A percentile compares a stretch with the other conserved stretches of the same genome.
phyloP scores from a whole-genome alignment of 2,329 filamentous ascomycete species.

The Aspergillus sojae region DNA sequence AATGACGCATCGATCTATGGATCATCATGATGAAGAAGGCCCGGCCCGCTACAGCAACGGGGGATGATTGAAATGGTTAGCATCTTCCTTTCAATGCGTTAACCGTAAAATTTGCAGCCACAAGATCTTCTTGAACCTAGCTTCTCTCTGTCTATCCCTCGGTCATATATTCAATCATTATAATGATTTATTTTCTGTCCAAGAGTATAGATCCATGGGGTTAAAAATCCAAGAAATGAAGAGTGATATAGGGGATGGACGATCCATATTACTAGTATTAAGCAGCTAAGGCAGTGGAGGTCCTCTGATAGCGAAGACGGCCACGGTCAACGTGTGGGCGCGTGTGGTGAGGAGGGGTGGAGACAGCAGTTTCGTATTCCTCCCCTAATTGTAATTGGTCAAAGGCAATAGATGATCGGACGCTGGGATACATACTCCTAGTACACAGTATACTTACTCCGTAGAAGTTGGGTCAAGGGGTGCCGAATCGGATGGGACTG shows the following conservation, averaged over 20 bases:
- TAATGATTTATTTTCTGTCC: no score
- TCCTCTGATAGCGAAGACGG: background rate
- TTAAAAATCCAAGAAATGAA: background rate
- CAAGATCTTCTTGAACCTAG: background rate
- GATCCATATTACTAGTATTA: no score
- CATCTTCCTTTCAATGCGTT: background rate
- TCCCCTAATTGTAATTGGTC: background rate
- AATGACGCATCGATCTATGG: slow-evolving; percentile 3
- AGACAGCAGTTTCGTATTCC: background rate
- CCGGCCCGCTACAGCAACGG: slow-evolving; percentile 19
- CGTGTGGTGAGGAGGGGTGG: background rate
- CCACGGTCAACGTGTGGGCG: no score
- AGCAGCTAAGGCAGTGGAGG: background rate
- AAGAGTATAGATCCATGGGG: no score
- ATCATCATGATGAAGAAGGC: slow-evolving; percentile 13
- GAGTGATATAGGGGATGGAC: background rate
- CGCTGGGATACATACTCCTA: background rate
- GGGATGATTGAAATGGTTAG: background rate
- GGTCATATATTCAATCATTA: no score
- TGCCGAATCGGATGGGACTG: background rate
- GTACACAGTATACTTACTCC: no score
- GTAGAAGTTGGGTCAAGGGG: background rate
- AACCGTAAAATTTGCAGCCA: background rate
- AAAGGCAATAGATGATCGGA: background rate
- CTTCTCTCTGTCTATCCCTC: background rate